A percentile compares a stretch with the other conserved stretches of the same genome.
Evolutionary conservation across 371 early-diverging fungal genomes (phyloP).

Genomic region (Mortierella sp.): DNA sequence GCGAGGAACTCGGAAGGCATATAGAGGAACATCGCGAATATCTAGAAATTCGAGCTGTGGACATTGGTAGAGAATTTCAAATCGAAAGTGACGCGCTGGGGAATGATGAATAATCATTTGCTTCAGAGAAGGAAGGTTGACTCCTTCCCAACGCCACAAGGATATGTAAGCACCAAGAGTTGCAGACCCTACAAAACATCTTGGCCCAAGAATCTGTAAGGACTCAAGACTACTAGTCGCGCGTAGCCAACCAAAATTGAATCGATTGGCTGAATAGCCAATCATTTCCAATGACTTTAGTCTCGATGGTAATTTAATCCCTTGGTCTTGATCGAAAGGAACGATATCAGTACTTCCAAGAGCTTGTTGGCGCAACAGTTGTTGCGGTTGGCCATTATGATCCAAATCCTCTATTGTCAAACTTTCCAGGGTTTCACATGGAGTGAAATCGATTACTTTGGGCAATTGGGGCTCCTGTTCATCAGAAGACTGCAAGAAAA

Average conservation of each 20-base stretch:
- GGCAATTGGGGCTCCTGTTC: neutral
- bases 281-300: constrained; percentile 17
- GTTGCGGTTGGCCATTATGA: constrained; percentile 15
- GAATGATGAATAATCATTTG: constrained; percentile 17
- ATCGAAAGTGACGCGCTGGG: constrained; percentile 25
- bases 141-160: constrained; percentile 13
- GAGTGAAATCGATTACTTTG: constrained; percentile 15
- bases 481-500: neutral
- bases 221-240: constrained; percentile 11
- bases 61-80: constrained; percentile 17
- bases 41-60: constrained; percentile 15
- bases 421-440: constrained; percentile 11
- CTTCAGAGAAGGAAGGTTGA: neutral
- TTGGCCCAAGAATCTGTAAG: constrained; percentile 20
- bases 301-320: constrained; percentile 15
- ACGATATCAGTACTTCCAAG: neutral
- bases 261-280: constrained; percentile 18
- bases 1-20: neutral
- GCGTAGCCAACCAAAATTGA: constrained; percentile 30
- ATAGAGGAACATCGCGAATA: constrained; percentile 4
- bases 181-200: neutral
- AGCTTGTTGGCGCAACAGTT: neutral
- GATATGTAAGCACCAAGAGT: neutral
- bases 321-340: constrained; percentile 19
- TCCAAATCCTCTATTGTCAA: constrained; percentile 29